Percentiles rank a stretch among this genome's conserved stretches.
Evolutionary conservation across 2,329 filamentous ascomycete species (phyloP).

Genomic region (Macrophomina pseudophaseolina): DNA sequence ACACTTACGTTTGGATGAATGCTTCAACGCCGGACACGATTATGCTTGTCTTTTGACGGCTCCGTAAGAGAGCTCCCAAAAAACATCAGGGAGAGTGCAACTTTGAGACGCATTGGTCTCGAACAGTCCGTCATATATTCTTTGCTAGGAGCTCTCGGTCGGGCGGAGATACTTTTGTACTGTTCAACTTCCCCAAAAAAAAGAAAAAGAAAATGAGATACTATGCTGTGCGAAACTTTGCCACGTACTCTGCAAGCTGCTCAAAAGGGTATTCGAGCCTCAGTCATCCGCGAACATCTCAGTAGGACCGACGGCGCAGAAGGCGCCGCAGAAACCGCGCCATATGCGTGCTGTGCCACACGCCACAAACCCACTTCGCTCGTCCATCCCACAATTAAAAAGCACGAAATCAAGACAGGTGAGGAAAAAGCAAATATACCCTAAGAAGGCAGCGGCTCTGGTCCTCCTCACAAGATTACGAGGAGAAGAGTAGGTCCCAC

Average conservation of each 20-base stretch:
- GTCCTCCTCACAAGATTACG: slow-evolving; percentile 3
- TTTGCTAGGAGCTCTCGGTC: no score
- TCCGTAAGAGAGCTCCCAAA: no score
- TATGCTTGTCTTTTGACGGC: no score
- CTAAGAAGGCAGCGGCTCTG: not conserved
- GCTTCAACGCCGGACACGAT: no score
- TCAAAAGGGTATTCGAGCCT: not conserved
- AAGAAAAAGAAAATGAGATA: no score
- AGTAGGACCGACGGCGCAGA: slow-evolving; percentile 4
- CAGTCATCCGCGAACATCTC: not conserved
- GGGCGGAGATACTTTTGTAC: no score
- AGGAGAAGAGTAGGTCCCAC: not conserved
- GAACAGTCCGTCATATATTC: no score
- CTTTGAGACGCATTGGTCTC: no score
- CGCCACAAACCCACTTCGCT: not conserved
- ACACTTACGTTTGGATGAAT: no score
- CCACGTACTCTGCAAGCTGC: not conserved
- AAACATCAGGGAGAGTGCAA: no score
- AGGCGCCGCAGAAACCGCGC: not conserved
- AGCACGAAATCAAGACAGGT: not conserved
- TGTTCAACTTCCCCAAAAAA: no score
- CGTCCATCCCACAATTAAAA: not conserved
- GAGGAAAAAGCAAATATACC: slow-evolving; percentile 7
- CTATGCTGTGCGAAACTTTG: not conserved
- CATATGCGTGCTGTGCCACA: not conserved